phyloP scores from a whole-genome alignment of 2,329 filamentous ascomycete genomes.

The Aspergillus aculeatus region DNA sequence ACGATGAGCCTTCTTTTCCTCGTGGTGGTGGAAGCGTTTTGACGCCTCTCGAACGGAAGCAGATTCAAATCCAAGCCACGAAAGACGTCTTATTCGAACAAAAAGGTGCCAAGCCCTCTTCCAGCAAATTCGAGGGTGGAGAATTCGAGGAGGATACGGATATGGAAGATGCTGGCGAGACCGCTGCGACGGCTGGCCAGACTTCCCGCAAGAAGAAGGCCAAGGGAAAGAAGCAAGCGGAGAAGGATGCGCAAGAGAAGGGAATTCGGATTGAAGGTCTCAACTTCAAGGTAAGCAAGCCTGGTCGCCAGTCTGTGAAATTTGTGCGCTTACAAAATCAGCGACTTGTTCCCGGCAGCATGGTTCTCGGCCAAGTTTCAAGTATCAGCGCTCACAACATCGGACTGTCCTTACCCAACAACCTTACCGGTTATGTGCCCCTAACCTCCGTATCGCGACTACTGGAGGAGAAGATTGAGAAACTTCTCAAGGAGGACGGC shows the following conservation, averaged over 20 bases:
- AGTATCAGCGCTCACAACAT: slow-evolving; percentile 78
- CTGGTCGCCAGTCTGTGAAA: neutral
- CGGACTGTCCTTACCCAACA: slow-evolving; percentile 84
- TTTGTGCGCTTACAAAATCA: slow-evolving; percentile 44
- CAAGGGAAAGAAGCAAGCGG: slow-evolving; percentile 53
- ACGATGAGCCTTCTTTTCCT: slow-evolving; percentile 88
- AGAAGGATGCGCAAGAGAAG: slow-evolving; percentile 50
- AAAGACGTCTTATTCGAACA: slow-evolving; percentile 90
- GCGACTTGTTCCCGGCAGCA: slow-evolving; percentile 79
- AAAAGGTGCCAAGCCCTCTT: slow-evolving; percentile 55
- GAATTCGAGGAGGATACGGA: slow-evolving; percentile 57
- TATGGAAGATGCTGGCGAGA: slow-evolving; percentile 49
- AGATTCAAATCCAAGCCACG: slow-evolving; percentile 91
- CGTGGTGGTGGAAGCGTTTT: slow-evolving; percentile 87
- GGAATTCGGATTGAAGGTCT: slow-evolving; percentile 77
- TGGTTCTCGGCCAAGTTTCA: slow-evolving; percentile 82
- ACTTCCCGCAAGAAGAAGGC: slow-evolving; percentile 41
- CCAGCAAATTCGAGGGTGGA: slow-evolving; percentile 54
- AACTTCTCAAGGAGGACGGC: slow-evolving; percentile 59
- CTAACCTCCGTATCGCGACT: slow-evolving; percentile 86
- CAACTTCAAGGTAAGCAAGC: slow-evolving; percentile 72
- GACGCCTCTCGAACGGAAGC: slow-evolving; percentile 91
- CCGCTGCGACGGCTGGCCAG: slow-evolving; percentile 31
- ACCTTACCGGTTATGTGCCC: slow-evolving; percentile 82
- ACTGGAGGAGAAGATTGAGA: slow-evolving; percentile 73